Conservation (phyloP, 768 basidiomycete species). For the Bullera alba region DNA sequence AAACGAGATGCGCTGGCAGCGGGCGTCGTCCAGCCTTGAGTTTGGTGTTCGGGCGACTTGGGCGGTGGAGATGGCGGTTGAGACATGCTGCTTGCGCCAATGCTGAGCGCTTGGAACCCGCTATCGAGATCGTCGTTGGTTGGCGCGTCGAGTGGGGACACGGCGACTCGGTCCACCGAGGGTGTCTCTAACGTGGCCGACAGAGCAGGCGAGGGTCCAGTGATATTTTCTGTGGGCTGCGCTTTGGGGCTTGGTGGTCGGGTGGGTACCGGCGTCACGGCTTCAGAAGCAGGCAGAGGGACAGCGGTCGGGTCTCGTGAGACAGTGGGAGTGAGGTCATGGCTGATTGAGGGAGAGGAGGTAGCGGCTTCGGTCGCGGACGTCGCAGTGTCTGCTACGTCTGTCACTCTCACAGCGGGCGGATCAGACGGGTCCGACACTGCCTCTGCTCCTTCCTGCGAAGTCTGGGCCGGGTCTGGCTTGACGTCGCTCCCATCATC, state of each 20-base stretch:
- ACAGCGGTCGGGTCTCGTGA: constrained; percentile 14
- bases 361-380: too few relatives aligned
- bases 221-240: background rate
- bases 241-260: constrained; percentile 9
- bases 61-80: constrained; percentile 6
- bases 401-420: too few relatives aligned
- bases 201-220: background rate
- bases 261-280: constrained; percentile 19
- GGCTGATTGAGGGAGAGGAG: too few relatives aligned
- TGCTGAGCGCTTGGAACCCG: constrained; percentile 32
- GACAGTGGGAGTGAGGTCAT: background rate
- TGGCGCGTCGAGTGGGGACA: constrained; percentile 36
- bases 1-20: constrained; percentile 11
- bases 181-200: constrained; percentile 12
- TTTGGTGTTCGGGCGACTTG: background rate
- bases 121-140: constrained; percentile 14
- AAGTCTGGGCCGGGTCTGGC: background rate
- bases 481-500: too few relatives aligned
- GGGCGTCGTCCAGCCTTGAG: constrained; percentile 1
- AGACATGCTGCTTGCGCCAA: constrained; percentile 11
- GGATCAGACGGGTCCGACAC: background rate
- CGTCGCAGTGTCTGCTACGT: too few relatives aligned
- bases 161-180: constrained; percentile 29
- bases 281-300: constrained; percentile 28
- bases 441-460: background rate